Evolutionary conservation across 2,329 filamentous ascomycete genomes (phyloP), one percentile per base, ranked within the genome.

Genomic region (Coniochaeta prunicola): DNA sequence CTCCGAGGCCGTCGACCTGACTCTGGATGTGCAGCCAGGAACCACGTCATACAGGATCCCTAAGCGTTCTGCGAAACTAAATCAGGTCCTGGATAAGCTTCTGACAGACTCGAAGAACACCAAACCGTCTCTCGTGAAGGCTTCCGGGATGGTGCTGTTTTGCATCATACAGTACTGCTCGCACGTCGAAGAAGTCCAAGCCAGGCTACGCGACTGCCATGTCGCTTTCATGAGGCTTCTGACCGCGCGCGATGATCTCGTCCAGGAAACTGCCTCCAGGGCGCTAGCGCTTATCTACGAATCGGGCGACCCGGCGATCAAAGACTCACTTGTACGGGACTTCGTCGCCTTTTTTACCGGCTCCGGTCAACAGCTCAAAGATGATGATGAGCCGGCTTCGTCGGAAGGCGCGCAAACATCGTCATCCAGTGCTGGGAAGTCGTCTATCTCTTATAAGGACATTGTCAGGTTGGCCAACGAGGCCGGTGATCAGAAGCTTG

Each of bases 401-500:
- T 45, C 40, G 45, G 93, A 97, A 60, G 89, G 90, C 1, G 94
- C 94, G 6, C 90, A 91, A 2, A n/a, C n/a, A n/a, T 74, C 97
- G 13, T 92, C 92, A 0, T 97, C 92, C 0, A 91, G 92, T 3
- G 91, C 96, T 63, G 92, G 92, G 8, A 91, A 83, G 64, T 92
- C 92, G 0, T 84, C 97, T 58, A 97, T 91, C 0, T 97, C 93
- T 0, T 99, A 99, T 77, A 96, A 96, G 70, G 94, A 99, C 68
- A 97, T 99, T 64, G 90, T 99, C 72, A 94, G 82, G 65, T 79
- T 99, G 54, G 94, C 94, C n/a, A 91, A 93, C 48, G 94, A 99
- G 74, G 92, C 97, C 34, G 94, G 94, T 12, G 93, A 99, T 67
- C 93, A 94, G 60, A 92, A 90, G 65, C 79, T 99, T n/a, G 90